These are phyloP conservation scores for Monilinia fructigena DNA, from an alignment of 2,329 filamentous ascomycete genomes.

Conservation along the genomic window DNA sequence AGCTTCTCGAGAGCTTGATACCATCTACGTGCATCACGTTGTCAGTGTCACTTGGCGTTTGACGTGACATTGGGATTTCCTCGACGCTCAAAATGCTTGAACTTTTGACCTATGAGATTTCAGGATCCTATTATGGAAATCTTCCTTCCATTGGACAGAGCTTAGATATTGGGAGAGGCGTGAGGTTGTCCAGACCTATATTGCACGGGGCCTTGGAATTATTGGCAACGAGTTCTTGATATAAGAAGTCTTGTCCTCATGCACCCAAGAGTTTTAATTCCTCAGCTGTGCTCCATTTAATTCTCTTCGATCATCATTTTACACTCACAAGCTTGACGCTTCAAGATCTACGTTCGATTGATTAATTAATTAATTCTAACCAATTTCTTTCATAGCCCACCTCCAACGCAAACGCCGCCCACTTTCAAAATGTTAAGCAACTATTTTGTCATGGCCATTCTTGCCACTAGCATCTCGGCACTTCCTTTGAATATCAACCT, in stretches of 20 bases:
- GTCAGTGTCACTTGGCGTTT: slow-evolving; percentile 22
- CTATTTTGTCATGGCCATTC: slow-evolving; percentile 16
- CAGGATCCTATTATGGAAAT: background rate
- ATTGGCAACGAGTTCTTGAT: slow-evolving; percentile 20
- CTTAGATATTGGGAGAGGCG: background rate
- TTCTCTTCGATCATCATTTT: slow-evolving; percentile 16
- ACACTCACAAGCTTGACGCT: slow-evolving; percentile 21
- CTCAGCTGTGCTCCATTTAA: slow-evolving; percentile 21
- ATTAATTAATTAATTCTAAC: background rate
- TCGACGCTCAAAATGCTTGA: too few relatives aligned
- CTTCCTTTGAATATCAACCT: slow-evolving; percentile 24
- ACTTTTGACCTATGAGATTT: background rate
- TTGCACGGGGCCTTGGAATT: slow-evolving; percentile 4
- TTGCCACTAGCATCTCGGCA: slow-evolving; percentile 22
- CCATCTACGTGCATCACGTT: slow-evolving; percentile 3
- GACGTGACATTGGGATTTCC: background rate
- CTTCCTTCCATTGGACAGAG: background rate
- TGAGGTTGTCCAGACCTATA: slow-evolving; percentile 17
- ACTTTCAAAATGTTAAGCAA: slow-evolving; percentile 17
- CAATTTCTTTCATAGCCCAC: slow-evolving; percentile 1
- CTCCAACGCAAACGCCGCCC: background rate
- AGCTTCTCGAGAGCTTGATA: background rate
- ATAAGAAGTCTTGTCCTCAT: slow-evolving; percentile 24
- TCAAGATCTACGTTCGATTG: slow-evolving; percentile 5
- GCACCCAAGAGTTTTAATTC: slow-evolving; percentile 21